A percentile compares a stretch with the other conserved stretches of the same genome.
Evolutionary conservation across 805 yeast species (phyloP).

Genomic region (Saccharomyces paradoxus): DNA sequence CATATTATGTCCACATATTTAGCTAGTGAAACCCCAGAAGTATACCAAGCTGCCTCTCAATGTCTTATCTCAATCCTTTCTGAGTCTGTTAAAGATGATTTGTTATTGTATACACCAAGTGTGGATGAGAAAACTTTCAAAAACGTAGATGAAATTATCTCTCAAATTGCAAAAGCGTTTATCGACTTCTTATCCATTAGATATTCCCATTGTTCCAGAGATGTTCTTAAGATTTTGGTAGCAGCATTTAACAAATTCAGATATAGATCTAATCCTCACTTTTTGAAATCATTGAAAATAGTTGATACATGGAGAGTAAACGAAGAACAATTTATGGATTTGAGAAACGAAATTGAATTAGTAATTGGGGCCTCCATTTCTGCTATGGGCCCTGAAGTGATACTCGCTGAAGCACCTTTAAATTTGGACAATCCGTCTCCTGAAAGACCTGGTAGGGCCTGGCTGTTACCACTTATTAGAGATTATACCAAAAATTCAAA

Average conservation of each 20-base stretch:
- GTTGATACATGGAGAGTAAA: conserved; percentile 83
- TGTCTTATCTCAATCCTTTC: conserved; percentile 74
- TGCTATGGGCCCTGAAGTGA: conserved; percentile 79
- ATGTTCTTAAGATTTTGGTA: conserved; percentile 59
- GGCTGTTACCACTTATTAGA: conserved; percentile 86
- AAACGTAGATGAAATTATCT: conserved; percentile 44
- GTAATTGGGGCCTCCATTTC: conserved; percentile 74
- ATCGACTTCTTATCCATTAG: conserved; percentile 60
- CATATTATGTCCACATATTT: conserved; percentile 56
- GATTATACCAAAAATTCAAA: conserved; percentile 72
- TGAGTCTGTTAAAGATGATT: conserved; percentile 55
- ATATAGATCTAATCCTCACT: conserved; percentile 61
- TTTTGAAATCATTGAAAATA: conserved; percentile 53
- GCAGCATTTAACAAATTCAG: conserved; percentile 57
- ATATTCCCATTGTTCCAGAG: conserved; percentile 68
- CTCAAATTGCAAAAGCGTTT: conserved; percentile 45
- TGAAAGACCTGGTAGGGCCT: conserved; percentile 76
- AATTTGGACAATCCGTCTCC: conserved; percentile 53
- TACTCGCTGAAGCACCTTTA: conserved; percentile 66
- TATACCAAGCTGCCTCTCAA: conserved; percentile 73
- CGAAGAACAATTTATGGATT: conserved; percentile 49
- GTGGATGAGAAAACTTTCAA: conserved; percentile 47
- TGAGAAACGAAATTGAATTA: conserved; percentile 69
- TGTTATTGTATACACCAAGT: conserved; percentile 51
- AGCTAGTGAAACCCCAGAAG: conserved; percentile 53